A percentile compares a stretch with the other conserved stretches of the same genome.
Conservation (phyloP, 1,284 basidiomycete genomes). For the Fomitopsis betulina region DNA sequence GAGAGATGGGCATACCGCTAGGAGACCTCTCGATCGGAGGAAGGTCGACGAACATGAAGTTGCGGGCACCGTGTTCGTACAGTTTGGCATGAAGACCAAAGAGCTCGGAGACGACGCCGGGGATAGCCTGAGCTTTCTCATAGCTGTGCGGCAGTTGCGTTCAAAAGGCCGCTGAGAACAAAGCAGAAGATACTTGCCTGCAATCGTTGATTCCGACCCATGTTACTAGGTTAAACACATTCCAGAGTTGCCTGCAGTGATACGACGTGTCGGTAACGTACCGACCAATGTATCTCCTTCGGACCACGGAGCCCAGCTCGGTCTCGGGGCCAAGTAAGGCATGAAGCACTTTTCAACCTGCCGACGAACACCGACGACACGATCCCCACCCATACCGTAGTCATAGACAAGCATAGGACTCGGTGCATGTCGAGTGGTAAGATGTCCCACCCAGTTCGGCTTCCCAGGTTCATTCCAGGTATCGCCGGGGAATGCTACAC, state of each 20-base stretch:
- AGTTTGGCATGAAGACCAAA: conserved; percentile 43
- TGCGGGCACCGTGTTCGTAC: conserved; percentile 48
- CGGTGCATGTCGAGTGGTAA: conserved; percentile 39
- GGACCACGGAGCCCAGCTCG: conserved; percentile 39
- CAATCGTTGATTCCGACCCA: conserved; percentile 67
- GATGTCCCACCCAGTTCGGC: conserved; percentile 52
- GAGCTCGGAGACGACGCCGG: conserved; percentile 25
- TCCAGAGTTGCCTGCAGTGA: not conserved
- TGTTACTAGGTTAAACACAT: conserved; percentile 36
- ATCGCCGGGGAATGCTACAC: conserved; percentile 38
- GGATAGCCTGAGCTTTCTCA: conserved; percentile 4
- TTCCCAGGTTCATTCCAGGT: conserved; percentile 38
- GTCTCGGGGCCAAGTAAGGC: conserved; percentile 31
- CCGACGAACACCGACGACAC: conserved; percentile 32
- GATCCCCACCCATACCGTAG: conserved; percentile 44
- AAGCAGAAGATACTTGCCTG: conserved; percentile 31
- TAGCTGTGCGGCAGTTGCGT: not conserved
- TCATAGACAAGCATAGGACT: conserved; percentile 43
- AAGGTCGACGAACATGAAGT: conserved; percentile 59
- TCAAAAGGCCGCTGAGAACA: not conserved
- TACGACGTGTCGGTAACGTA: conserved; percentile 21
- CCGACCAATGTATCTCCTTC: conserved; percentile 41
- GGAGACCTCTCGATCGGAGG: conserved; percentile 53
- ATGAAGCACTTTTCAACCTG: conserved; percentile 40
- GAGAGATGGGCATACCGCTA: conserved; percentile 7